A percentile compares a stretch with the other conserved stretches of the same genome.
phyloP scores from a whole-genome alignment of 345 rosid genomes.

The Euphorbia lathyris region DNA sequence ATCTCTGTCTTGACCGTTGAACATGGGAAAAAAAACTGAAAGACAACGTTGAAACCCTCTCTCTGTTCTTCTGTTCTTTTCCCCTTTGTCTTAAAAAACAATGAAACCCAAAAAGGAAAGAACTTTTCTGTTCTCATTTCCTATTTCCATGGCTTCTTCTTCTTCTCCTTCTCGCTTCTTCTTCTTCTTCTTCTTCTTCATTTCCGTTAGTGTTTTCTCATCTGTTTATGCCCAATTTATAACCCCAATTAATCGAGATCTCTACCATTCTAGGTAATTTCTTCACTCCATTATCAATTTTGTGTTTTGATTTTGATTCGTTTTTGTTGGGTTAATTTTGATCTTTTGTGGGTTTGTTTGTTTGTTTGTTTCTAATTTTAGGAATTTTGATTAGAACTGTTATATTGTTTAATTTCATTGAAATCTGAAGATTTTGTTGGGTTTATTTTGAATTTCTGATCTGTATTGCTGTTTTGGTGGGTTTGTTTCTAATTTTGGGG shows the following conservation, averaged over 20 bases:
- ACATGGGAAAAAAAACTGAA: constrained; percentile 17
- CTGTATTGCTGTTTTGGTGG: background rate
- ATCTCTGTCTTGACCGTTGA: constrained; percentile 7
- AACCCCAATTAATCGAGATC: constrained; percentile 74
- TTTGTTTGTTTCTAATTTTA: too few relatives aligned
- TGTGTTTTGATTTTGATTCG: background rate
- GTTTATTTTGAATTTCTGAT: too few relatives aligned
- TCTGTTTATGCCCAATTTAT: constrained; percentile 24
- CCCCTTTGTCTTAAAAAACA: background rate
- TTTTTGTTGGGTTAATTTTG: background rate
- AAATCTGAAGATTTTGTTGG: too few relatives aligned
- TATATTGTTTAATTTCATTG: too few relatives aligned
- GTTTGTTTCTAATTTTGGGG: background rate
- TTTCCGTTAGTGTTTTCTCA: constrained; percentile 18
- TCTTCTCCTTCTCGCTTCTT: constrained; percentile 17
- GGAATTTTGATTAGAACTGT: too few relatives aligned
- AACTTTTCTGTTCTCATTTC: background rate
- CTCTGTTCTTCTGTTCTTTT: background rate
- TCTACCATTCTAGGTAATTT: constrained; percentile 67
- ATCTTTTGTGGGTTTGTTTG: background rate
- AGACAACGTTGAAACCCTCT: background rate
- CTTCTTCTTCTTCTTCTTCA: constrained; percentile 17
- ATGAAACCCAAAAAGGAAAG: constrained; percentile 4
- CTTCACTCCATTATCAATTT: background rate
- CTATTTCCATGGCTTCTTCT: constrained; percentile 17